These are phyloP conservation scores for Thalassiosira profunda DNA, from an alignment of 108 stramenopile genomes.

Conservation along the genomic window DNA sequence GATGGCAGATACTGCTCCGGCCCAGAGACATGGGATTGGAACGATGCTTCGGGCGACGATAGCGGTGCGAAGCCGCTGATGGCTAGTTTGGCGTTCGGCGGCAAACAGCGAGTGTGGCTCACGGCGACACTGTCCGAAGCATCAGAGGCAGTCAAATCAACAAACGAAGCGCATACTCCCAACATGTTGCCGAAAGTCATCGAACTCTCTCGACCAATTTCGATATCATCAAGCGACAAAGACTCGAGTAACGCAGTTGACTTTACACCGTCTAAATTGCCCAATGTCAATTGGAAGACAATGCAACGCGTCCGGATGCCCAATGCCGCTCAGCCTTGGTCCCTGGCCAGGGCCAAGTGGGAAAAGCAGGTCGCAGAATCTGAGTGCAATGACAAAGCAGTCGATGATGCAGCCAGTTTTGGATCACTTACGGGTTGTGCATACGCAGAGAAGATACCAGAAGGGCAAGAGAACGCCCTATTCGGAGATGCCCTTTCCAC, in stretches of 20 bases:
- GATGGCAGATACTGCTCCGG: constrained; percentile 60
- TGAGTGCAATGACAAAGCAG: not conserved
- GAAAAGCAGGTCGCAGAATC: constrained; percentile 18
- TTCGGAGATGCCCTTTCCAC: constrained; percentile 8
- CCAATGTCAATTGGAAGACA: constrained; percentile 3
- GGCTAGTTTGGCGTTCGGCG: constrained; percentile 40
- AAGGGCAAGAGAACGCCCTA: not conserved
- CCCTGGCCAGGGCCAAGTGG: constrained; percentile 62
- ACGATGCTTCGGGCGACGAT: not conserved
- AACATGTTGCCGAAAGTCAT: not conserved
- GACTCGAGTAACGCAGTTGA: not conserved
- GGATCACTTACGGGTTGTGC: constrained; percentile 14
- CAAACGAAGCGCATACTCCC: too few relatives aligned
- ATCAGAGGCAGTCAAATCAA: constrained; percentile 6
- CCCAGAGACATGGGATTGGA: constrained; percentile 32
- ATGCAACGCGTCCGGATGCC: constrained; percentile 47
- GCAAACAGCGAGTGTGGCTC: constrained; percentile 15
- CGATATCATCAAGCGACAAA: not conserved
- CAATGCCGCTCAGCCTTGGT: constrained; percentile 48
- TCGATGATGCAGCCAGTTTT: not conserved
- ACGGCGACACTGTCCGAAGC: constrained; percentile 5
- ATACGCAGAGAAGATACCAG: constrained; percentile 5
- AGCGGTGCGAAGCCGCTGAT: constrained; percentile 9
- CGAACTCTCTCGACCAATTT: constrained; percentile 15
- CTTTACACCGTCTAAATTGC: not conserved